Percentiles rank a stretch among this genome's conserved stretches.
Evolutionary conservation across 176 grass and related monocot genomes (phyloP).

Genomic region (Panicum miliaceum): DNA sequence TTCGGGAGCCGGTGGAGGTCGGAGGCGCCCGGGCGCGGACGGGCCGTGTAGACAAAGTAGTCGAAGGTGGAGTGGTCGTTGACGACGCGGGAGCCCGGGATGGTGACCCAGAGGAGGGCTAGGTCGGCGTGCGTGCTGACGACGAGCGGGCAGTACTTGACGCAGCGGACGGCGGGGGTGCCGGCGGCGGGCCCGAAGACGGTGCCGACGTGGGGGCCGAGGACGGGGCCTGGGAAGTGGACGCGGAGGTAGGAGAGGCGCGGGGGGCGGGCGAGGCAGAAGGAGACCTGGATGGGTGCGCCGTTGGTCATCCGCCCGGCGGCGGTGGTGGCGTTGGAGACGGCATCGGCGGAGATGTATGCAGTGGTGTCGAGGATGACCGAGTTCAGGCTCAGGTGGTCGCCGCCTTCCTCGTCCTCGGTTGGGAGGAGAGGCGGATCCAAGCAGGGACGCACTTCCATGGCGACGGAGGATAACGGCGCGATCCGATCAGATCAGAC

Average conservation of each 20-base stretch:
- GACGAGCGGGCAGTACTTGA: not conserved
- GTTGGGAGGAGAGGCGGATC: not conserved
- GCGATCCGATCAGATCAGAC: too few relatives aligned
- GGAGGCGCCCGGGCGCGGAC: not conserved
- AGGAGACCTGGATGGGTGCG: not conserved
- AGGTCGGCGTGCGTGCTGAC: constrained; percentile 8
- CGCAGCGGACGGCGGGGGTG: constrained; percentile 4
- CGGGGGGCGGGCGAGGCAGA: not conserved
- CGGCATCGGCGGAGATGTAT: not conserved
- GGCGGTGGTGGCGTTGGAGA: constrained; percentile 12
- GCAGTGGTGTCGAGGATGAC: not conserved
- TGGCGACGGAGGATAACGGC: not conserved
- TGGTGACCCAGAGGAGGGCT: not conserved
- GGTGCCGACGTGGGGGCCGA: not conserved
- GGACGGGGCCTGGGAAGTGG: not conserved
- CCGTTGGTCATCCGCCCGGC: not conserved
- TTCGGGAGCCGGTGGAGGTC: not conserved
- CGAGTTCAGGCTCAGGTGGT: not conserved
- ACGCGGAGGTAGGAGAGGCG: not conserved
- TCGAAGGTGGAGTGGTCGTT: not conserved
- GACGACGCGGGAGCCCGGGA: not conserved
- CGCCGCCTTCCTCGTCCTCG: not conserved
- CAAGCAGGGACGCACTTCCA: not conserved
- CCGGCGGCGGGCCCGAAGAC: not conserved
- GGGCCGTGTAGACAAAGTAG: not conserved